phyloP scores from a whole-genome alignment of 1,284 basidiomycete genomes.

The Ustilago hordei region DNA sequence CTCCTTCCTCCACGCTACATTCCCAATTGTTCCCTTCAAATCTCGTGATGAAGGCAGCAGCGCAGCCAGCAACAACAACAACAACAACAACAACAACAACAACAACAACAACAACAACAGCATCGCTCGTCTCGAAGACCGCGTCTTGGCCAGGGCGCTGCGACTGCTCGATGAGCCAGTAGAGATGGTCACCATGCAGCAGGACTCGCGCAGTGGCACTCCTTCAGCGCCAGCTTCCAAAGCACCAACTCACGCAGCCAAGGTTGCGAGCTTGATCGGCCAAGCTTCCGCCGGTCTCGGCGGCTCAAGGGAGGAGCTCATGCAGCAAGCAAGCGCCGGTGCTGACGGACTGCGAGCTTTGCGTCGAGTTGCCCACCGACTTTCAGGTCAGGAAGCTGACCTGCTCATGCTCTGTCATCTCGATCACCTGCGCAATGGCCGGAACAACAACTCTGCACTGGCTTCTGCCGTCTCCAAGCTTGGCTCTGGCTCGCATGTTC shows the following conservation, averaged over 20 bases:
- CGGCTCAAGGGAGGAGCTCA: constrained; percentile 23
- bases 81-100: constrained; percentile 16
- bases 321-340: constrained; percentile 12
- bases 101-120: constrained; percentile 11
- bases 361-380: constrained; percentile 30
- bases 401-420: constrained; percentile 56
- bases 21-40: constrained; percentile 26
- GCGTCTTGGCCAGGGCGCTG: constrained; percentile 30
- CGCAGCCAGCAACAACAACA: constrained; percentile 8
- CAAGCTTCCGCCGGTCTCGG: constrained; percentile 41
- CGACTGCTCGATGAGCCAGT: constrained; percentile 34
- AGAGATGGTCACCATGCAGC: constrained; percentile 23
- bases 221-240: constrained; percentile 1
- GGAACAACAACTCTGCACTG: constrained; percentile 49
- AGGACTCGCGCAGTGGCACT: constrained; percentile 5
- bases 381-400: constrained; percentile 50
- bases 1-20: constrained; percentile 43
- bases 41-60: constrained; percentile 15
- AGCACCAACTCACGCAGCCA: constrained; percentile 26
- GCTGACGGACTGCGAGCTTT: constrained; percentile 20
- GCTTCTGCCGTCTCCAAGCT: constrained; percentile 55
- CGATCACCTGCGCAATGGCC: constrained; percentile 47
- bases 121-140: constrained; percentile 35
- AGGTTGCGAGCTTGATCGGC: constrained; percentile 33
- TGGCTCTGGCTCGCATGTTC: constrained; percentile 27